Conservation (phyloP, 1,284 basidiomycete genomes). For the Ceratobasidium sp. region DNA sequence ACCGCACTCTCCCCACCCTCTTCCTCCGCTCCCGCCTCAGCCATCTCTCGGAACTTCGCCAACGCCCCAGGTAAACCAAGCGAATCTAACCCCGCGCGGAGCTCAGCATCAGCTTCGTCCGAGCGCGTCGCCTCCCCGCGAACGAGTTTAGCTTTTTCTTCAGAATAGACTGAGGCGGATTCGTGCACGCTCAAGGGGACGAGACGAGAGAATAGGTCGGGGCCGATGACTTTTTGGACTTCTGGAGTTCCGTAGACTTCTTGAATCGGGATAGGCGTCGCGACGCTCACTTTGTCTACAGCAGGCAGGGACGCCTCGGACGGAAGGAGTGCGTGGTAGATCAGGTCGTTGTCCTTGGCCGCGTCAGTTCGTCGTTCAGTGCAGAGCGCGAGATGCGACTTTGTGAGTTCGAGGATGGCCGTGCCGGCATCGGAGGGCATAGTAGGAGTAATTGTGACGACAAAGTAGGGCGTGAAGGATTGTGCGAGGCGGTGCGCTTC, state of each 20-base stretch:
- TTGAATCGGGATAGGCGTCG: slow-evolving; percentile 89
- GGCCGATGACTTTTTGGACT: slow-evolving; percentile 94
- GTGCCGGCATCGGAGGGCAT: slow-evolving; percentile 90
- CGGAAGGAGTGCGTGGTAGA: slow-evolving; percentile 96
- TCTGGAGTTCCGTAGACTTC: slow-evolving; percentile 93
- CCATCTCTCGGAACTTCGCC: slow-evolving; percentile 81
- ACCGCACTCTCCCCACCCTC: slow-evolving; percentile 64
- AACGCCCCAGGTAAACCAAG: slow-evolving; percentile 85
- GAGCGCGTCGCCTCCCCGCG: slow-evolving; percentile 89
- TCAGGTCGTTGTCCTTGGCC: slow-evolving; percentile 94
- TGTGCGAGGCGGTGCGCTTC: slow-evolving; percentile 82
- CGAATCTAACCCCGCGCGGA: slow-evolving; percentile 83
- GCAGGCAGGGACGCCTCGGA: slow-evolving; percentile 82
- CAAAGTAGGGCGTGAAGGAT: slow-evolving; percentile 81
- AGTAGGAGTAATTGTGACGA: slow-evolving; percentile 80
- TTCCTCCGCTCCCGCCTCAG: slow-evolving; percentile 68
- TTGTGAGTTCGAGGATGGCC: slow-evolving; percentile 84
- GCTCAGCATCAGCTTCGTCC: slow-evolving; percentile 86
- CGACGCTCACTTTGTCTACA: slow-evolving; percentile 85
- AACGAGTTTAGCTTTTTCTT: slow-evolving; percentile 98
- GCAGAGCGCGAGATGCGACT: slow-evolving; percentile 84
- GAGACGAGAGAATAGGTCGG: slow-evolving; percentile 89
- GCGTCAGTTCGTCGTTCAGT: slow-evolving; percentile 83
- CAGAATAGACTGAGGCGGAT: slow-evolving; percentile 95
- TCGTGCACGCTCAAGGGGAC: slow-evolving; percentile 97